Evolutionary conservation across 257 asterid genomes (phyloP), one percentile per base, ranked within the genome.

Genomic region (Cynanchum wilfordii): DNA sequence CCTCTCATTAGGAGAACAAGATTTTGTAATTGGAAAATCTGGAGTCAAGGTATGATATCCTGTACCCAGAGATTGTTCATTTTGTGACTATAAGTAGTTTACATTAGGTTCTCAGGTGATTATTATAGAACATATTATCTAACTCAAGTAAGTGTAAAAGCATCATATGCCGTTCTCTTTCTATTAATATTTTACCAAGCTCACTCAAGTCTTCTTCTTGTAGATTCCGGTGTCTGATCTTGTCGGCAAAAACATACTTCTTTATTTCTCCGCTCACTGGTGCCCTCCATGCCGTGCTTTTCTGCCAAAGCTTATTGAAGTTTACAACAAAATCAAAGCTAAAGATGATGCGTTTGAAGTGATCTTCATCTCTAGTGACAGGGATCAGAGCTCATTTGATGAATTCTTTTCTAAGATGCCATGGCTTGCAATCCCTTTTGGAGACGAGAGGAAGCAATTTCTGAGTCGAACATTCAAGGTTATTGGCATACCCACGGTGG

Each of bases 281-380:
- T 89, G 97, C 71, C 97, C 96, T 12, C 95, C 99, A 2, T 91
- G 96, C 84, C 90, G 89, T 3, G 96, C 96, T 27, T 88, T 94
- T 80, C 84, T 86, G 17, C 97, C 97, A 16, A 70, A 71, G 51
- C 96, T 91, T 60, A 62, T 66, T 30, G 60, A 87, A 77, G 84
- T 88, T 1, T 88, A 89, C 52, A 40, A 83, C 10, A 74, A 88
- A 71, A 87, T 91, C 79, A 91, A 86, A 67, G 73, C 77, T 29
- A 81, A 83, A 47, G 84, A 78, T 36, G 76, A 77, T 3, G 66
- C 79, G 1, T 75, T 89, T 16, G 97, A 87, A 77, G 84, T 91
- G 19, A 73, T 91, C 69, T 94, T 94, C 88, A 77, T 88, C 72
- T 89, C 96, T 7, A 88, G 93, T 20, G 97, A 91, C 87, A 60